Evolutionary conservation across 805 yeast genomes (phyloP), one percentile per base, ranked within the genome.

Genomic region (Wickerhamomyces strasburgensis): DNA sequence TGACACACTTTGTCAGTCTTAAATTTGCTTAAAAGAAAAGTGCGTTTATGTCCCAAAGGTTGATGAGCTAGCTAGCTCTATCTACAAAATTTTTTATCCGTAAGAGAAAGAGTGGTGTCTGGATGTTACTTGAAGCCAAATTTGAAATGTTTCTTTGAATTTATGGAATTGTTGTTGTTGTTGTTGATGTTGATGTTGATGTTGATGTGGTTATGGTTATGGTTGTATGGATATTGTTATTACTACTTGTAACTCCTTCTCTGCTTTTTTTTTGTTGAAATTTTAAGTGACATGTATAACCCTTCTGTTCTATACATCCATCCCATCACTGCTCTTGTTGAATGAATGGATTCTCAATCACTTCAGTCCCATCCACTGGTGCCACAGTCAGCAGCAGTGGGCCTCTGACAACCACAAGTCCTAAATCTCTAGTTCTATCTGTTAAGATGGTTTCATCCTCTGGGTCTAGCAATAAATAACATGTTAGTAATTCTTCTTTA

Each of bases 331-430:
- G 31, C 27, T 45, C 48, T 26, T 52, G 49, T n/a, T 50, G 51
- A 9, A 55, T 60, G 54, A 81, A 83, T 8, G 93, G 93, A 52
- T 84, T 84, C 31, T 73, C 80, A 52, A 84, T 82, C 39, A 67
- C 63, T 51, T 78, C 84, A 48, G 75, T 69, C 9, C 94, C 93
- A 34, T 81, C 80, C 27, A 73, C 70, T 16, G 94, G 90, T 3
- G 89, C 60, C 35, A 78, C 72, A 4, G 86, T 75, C 48, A 84
- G 72, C 40, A 90, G 60, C 38, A 80, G 68, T 4, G 94, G 88
- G 11, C 97, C 94, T 61, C 96, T 79, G 6, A 84, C 85, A 30
- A 90, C 90, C 16, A 87, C 88, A 25, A 74, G 67, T 0, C 95
- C 95, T 34, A 88, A 66, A 4, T 66, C 62, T 55, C 97, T 75